Conservation (phyloP, 2,329 filamentous ascomycete species). For the Alternaria burnsii region DNA sequence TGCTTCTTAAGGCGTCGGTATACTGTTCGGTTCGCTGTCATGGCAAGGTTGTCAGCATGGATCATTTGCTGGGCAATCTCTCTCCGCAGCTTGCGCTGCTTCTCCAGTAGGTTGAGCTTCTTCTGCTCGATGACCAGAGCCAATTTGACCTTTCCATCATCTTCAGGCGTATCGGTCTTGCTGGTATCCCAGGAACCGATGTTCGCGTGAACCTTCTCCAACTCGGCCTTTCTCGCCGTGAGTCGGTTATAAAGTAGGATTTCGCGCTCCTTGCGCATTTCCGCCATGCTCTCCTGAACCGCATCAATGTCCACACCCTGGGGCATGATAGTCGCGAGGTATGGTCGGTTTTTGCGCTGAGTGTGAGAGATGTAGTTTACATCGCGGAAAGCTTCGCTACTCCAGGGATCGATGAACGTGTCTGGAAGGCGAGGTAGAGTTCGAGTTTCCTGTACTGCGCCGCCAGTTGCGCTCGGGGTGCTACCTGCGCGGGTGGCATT, state of each 20-base stretch:
- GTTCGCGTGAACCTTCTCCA: slow-evolving; percentile 85
- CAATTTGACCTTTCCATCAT: slow-evolving; percentile 81
- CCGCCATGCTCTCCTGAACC: slow-evolving; percentile 42
- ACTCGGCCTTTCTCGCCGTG: slow-evolving; percentile 80
- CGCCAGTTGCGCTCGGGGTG: slow-evolving; percentile 51
- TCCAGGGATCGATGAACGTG: slow-evolving; percentile 61
- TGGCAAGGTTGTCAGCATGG: slow-evolving; percentile 93
- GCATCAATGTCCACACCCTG: slow-evolving; percentile 85
- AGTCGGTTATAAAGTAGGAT: slow-evolving; percentile 90
- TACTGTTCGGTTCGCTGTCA: slow-evolving; percentile 91
- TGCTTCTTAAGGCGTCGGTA: slow-evolving; percentile 98
- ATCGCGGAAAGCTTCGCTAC: slow-evolving; percentile 56
- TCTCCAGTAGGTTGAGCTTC: slow-evolving; percentile 84
- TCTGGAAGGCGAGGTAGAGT: slow-evolving; percentile 54
- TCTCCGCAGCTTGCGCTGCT: slow-evolving; percentile 85
- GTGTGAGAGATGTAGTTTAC: slow-evolving; percentile 85
- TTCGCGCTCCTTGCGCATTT: slow-evolving; percentile 85
- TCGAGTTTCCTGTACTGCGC: slow-evolving; percentile 43
- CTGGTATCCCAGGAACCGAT: slow-evolving; percentile 84
- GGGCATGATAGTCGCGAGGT: slow-evolving; percentile 88
- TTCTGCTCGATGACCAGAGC: slow-evolving; percentile 97
- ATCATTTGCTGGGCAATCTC: slow-evolving; percentile 92
- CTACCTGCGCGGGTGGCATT: slow-evolving; percentile 54
- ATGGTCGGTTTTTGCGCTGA: slow-evolving; percentile 76
- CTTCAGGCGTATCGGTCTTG: slow-evolving; percentile 71